Percentiles rank a stretch among this genome's conserved stretches.
phyloP scores from a whole-genome alignment of 345 rosid species.

The Citrus maxima region DNA sequence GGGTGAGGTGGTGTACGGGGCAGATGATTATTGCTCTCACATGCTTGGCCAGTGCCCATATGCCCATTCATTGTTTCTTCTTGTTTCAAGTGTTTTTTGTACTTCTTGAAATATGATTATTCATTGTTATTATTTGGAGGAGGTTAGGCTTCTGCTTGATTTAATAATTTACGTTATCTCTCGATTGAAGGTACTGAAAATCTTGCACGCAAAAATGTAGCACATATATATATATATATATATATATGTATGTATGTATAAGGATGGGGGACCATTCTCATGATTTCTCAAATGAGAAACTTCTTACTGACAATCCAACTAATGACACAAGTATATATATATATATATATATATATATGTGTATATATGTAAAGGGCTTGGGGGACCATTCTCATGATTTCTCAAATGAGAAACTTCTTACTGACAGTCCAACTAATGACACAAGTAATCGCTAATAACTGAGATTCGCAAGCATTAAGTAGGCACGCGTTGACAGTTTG shows the following conservation, averaged over 20 bases:
- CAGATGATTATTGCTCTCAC: constrained; percentile 26
- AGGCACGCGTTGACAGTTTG: constrained; percentile 5
- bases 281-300: neutral
- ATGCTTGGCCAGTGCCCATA: constrained; percentile 15
- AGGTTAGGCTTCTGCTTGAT: neutral
- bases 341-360: too few relatives aligned
- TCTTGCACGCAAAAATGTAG: neutral
- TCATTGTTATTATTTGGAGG: neutral
- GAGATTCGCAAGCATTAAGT: constrained; percentile 9
- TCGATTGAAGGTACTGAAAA: neutral
- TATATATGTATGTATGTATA: too few relatives aligned
- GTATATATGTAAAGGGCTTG: too few relatives aligned
- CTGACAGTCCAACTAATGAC: neutral
- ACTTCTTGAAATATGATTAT: neutral
- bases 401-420: constrained; percentile 8
- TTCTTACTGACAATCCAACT: constrained; percentile 4
- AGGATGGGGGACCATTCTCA: neutral
- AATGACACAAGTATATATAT: neutral
- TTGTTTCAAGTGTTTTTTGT: constrained; percentile 30
- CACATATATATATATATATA: too few relatives aligned
- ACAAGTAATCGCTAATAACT: neutral
- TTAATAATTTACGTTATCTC: neutral
- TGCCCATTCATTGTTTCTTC: constrained; percentile 25
- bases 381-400: neutral
- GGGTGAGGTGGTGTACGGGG: neutral